Evolutionary conservation across 805 yeast species (phyloP), one percentile per base, ranked within the genome.

Genomic region (Candida succiphila): DNA sequence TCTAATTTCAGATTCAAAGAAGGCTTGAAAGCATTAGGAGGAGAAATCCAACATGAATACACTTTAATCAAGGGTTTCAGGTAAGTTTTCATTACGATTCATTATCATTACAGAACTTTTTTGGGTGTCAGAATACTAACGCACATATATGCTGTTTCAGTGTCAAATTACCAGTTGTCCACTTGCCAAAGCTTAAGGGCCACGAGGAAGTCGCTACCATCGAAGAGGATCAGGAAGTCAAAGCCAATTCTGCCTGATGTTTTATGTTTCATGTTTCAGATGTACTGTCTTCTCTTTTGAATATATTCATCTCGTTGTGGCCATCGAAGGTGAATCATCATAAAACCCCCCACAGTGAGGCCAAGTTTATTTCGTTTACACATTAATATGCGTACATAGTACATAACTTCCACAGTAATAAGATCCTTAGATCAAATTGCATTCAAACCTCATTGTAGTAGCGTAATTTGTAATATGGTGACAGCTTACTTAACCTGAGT

Each of bases 201-300:
- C 66, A 72, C 47, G 70, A 68, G 20, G 67, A 63, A 31, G 77
- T 80, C 43, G 68, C 71, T 31, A 56, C 65, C 27, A 61, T 78
- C 41, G 88, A 80, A 54, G 85, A 75, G 51, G 88, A 80, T 51
- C 60, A 68, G 48, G 81, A 73, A 48, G 85, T 79, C 27, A 63
- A 65, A 43, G 70, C 65, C n/a, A 17, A 30, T 4, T 17, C n/a
- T 18, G 23, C 23, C 10, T 21, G 10, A 21, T 8, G 10, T 8
- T n/a, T n/a, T n/a, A n/a, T n/a, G n/a, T n/a, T n/a, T n/a, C n/a
- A n/a, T n/a, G n/a, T n/a, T n/a, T n/a, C n/a, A n/a, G n/a, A n/a
- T n/a, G n/a, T n/a, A n/a, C n/a, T n/a, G n/a, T n/a, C n/a, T n/a
- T n/a, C n/a, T n/a, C n/a, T n/a, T n/a, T n/a, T n/a, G n/a, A n/a